Base-by-base conservation (phyloP, 371 early-diverging fungal genomes). In the Rhizomucor pusillus region DNA sequence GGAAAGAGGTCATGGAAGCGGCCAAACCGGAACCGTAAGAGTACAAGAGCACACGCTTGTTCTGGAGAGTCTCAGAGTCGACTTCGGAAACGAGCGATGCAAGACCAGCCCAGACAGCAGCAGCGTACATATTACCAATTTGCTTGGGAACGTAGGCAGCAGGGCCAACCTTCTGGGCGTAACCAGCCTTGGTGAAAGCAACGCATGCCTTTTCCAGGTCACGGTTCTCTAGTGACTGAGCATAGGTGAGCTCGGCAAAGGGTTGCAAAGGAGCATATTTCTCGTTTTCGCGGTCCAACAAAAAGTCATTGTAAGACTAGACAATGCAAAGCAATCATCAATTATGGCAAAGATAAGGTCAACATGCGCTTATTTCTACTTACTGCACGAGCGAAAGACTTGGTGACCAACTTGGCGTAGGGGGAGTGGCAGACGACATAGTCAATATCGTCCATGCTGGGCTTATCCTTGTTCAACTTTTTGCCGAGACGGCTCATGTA, bases 1-100 rank as follows among this genome's bases (percentile, higher is more conserved):
- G 87, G 79, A 95, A 79, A 11, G 95, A 94, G 71, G 93, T 92
- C 84, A 98, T 87, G 57, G 97, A 90, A 35, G 95, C 88, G 44
- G 97, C 91, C 36, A 94, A 89, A 34, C 99, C 99, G 5, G 95
- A 95, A 39, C 99, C 99, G 71, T 97, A 98, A 13, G 98, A 96
- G 79, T 93, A 98, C 58, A 97, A 24, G 39, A 85, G 81, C 44
- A 97, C 73, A 51, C 95, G 91, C 80, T 97, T 96, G 77, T 81
- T 69, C 48, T 81, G 69, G 53, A 94, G 80, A 16, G 86, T 76
- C 43, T 81, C 86, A 18, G 79, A 77, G 19, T 90, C 66, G 13
- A 87, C 80, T 60, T 85, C 82, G 35, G 90, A 84, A 33, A 99
- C 40, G 51, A 97, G 79, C 47, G 93, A 91, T 18, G 87, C 85